Conservation (phyloP, 2,329 filamentous ascomycete genomes). For the Penicillium sclerotigenum region DNA sequence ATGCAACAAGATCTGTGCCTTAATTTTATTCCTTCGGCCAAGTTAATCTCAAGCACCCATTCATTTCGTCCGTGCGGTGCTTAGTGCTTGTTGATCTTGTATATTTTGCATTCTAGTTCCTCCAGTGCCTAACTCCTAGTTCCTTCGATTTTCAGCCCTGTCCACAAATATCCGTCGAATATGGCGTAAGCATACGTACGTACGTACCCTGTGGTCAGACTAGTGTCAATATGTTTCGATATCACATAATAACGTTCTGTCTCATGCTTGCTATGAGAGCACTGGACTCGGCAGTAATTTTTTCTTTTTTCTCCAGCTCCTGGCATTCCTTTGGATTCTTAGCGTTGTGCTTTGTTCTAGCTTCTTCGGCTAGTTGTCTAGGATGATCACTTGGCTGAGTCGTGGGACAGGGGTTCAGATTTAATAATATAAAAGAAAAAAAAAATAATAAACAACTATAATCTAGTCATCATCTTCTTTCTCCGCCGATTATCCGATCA, state of each 20-base stretch:
- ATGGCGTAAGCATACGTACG: background rate
- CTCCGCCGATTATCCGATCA: background rate
- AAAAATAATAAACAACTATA: background rate
- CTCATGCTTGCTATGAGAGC: background rate
- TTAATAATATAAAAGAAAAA: background rate
- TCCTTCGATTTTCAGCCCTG: background rate
- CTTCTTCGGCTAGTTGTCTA: background rate
- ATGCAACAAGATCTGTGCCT: background rate
- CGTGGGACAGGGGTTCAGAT: background rate
- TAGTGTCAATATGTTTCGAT: background rate
- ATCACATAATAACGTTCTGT: background rate
- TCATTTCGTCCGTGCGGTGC: background rate
- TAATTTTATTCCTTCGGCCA: background rate
- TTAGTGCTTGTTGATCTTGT: background rate
- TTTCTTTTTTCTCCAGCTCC: background rate
- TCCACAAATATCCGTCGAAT: background rate
- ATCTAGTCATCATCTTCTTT: background rate
- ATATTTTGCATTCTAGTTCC: background rate
- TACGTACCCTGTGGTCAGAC: background rate
- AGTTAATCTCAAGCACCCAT: background rate
- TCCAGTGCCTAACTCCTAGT: background rate
- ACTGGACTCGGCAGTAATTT: background rate
- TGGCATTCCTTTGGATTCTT: background rate
- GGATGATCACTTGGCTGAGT: conserved; percentile 1
- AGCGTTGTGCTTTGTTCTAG: background rate